These are phyloP conservation scores for Trametes coccinea DNA, from an alignment of 768 basidiomycete species.

Conservation along the genomic window DNA sequence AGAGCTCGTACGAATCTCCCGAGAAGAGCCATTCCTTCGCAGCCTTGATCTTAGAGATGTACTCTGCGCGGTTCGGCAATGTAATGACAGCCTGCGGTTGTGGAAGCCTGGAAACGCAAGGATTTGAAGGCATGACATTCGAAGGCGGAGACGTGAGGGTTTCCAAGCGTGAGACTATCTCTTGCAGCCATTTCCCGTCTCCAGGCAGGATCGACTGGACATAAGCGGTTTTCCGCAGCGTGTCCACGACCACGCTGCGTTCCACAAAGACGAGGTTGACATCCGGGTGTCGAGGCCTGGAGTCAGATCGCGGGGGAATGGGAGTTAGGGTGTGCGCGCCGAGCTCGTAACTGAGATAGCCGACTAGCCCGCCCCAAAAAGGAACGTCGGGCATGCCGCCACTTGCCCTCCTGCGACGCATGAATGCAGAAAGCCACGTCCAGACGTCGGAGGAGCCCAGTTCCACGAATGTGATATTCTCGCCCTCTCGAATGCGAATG, in stretches of 20 bases:
- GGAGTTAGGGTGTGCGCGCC: conserved; percentile 60
- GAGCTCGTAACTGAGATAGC: conserved; percentile 78
- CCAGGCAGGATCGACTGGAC: conserved; percentile 64
- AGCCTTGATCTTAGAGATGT: conserved; percentile 65
- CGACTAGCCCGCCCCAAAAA: conserved; percentile 85
- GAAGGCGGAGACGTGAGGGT: conserved; percentile 21
- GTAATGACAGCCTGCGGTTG: conserved; percentile 33
- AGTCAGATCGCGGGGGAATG: conserved; percentile 31
- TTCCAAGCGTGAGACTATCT: conserved; percentile 39
- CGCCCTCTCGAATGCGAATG: conserved; percentile 47
- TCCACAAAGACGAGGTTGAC: conserved; percentile 78
- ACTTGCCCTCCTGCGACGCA: conserved; percentile 49
- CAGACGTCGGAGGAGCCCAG: conserved; percentile 61
- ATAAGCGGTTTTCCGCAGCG: conserved; percentile 46
- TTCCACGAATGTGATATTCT: conserved; percentile 37
- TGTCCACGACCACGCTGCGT: conserved; percentile 73
- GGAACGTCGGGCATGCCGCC: conserved; percentile 57
- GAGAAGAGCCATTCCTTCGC: conserved; percentile 75
- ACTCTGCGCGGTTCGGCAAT: conserved; percentile 59
- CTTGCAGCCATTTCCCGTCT: conserved; percentile 62
- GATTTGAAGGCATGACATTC: conserved; percentile 5
- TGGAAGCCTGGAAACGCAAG: conserved; percentile 13
- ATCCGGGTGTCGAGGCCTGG: conserved; percentile 53
- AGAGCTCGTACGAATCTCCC: conserved; percentile 93
- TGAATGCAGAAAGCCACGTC: conserved; percentile 74